Conservation (phyloP, 2,329 filamentous ascomycete species). For the Tolypocladium capitatum region DNA sequence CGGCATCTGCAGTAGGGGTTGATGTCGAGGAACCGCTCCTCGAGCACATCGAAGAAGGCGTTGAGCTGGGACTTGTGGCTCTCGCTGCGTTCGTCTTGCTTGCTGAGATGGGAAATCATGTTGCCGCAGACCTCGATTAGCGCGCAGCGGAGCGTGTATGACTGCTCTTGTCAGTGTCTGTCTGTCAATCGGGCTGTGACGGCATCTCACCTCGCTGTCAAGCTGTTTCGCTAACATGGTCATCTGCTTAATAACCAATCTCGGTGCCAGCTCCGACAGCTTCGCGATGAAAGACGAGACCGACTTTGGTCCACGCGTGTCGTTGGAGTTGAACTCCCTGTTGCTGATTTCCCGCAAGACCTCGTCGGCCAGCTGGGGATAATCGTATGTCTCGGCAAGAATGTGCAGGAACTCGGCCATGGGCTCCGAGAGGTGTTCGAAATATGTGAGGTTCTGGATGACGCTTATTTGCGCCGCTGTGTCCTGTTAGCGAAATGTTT, state of each 20-base stretch:
- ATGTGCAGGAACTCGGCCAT: constrained; percentile 99
- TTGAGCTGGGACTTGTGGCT: constrained; percentile 92
- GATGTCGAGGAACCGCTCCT: constrained; percentile 89
- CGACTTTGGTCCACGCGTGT: constrained; percentile 89
- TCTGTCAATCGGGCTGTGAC: not conserved
- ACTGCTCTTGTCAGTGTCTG: constrained; percentile 32
- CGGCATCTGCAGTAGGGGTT: constrained; percentile 93
- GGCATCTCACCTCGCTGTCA: constrained; percentile 63
- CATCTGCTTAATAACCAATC: constrained; percentile 94
- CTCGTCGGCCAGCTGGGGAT: constrained; percentile 87
- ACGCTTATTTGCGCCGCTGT: constrained; percentile 91
- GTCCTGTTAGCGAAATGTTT: constrained; percentile 12
- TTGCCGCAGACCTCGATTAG: constrained; percentile 97
- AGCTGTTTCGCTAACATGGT: constrained; percentile 86
- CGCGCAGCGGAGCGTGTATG: constrained; percentile 84
- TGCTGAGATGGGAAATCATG: constrained; percentile 79
- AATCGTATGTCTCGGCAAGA: constrained; percentile 91
- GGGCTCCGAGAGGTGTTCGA: constrained; percentile 94
- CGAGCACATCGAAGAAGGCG: constrained; percentile 91
- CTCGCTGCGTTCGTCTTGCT: constrained; percentile 79
- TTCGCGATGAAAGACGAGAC: constrained; percentile 89
- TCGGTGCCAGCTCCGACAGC: constrained; percentile 80
- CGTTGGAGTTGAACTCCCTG: constrained; percentile 96
- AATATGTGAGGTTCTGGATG: constrained; percentile 94
- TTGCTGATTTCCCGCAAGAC: constrained; percentile 88